Evolutionary conservation across 768 basidiomycete species (phyloP), one percentile per base, ranked within the genome.

Genomic region (Trametopsis cervina): DNA sequence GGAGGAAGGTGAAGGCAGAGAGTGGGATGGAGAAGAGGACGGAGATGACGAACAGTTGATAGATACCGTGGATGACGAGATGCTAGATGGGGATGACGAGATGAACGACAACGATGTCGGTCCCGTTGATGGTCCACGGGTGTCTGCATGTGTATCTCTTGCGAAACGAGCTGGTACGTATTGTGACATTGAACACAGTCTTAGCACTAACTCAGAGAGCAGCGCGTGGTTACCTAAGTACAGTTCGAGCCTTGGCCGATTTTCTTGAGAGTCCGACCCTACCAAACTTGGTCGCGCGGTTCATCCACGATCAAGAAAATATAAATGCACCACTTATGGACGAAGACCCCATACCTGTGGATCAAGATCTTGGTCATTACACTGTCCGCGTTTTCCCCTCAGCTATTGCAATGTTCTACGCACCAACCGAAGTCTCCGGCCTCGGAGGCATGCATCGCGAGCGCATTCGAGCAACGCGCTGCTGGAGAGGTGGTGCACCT

Each of bases 371-470:
- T 2, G 50, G 37, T 6, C 2, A 26, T 12, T 41, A 51, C 5
- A 0, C n/a, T 17, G 24, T 62, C 15, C 20, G n/a, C 0, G 41
- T 66, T 4, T 57, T 54, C 15, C 55, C 61, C 25, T 66, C 59
- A 0, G 58, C 59, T 4, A 43, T 44, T 1, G 56, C 60, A 0
- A 36, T 17, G 6, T 69, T 58, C 24, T 63, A 54, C 49, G 57
- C 58, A 1, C 61, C 64, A 0, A 67, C 67, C 33, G 60, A 68
- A 11, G 35, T 51, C 1, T 52, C 57, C 23, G 61, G 65, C 0
- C 18, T 37, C 4, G 26, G 50, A 3, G 59, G 63, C 1, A 67
- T 69, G 65, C 52, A 51, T 3, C n/a, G 24, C 0, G 59, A 69
- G 47, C 40, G 25, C 4, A 63, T 69, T 12, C 37, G 55, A 1